Conservation (phyloP, 495 filamentous ascomycete species). For the Podospora appendiculata region DNA sequence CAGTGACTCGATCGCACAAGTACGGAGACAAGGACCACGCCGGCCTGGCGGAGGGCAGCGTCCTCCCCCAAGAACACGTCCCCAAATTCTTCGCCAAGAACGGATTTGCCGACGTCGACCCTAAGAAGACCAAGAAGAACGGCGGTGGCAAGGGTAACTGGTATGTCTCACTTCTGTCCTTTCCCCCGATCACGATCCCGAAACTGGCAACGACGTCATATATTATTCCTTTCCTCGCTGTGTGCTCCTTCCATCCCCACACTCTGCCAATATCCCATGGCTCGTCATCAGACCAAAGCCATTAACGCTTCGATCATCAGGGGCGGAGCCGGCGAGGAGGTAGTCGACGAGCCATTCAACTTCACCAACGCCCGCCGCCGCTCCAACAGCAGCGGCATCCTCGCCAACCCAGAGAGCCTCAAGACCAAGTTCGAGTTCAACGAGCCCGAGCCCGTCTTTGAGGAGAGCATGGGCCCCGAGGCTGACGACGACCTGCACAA, state of each 20-base stretch:
- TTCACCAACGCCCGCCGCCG: conserved; percentile 82
- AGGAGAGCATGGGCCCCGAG: conserved; percentile 58
- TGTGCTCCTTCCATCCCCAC: neutral
- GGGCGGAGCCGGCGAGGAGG: conserved; percentile 77
- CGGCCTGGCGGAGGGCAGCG: conserved; percentile 54
- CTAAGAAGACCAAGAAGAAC: conserved; percentile 94
- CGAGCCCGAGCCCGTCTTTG: conserved; percentile 80
- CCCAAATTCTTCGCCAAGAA: conserved; percentile 90
- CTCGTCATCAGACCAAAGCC: neutral
- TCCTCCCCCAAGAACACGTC: conserved; percentile 57
- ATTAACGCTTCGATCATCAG: conserved; percentile 34
- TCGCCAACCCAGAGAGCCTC: conserved; percentile 53
- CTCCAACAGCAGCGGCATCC: conserved; percentile 76
- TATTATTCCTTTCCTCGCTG: conserved; percentile 1
- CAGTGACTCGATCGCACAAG: conserved; percentile 96
- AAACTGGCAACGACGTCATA: neutral
- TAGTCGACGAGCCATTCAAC: conserved; percentile 71
- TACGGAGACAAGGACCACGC: conserved; percentile 80
- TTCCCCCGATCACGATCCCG: neutral
- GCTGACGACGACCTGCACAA: conserved; percentile 42
- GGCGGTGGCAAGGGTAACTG: conserved; percentile 91
- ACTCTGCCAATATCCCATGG: neutral
- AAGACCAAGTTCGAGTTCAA: conserved; percentile 85
- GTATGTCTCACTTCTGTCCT: conserved; percentile 42
- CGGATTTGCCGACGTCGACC: conserved; percentile 72